Conservation (phyloP, 2,329 filamentous ascomycete species). For the Cladophialophora exuberans region DNA sequence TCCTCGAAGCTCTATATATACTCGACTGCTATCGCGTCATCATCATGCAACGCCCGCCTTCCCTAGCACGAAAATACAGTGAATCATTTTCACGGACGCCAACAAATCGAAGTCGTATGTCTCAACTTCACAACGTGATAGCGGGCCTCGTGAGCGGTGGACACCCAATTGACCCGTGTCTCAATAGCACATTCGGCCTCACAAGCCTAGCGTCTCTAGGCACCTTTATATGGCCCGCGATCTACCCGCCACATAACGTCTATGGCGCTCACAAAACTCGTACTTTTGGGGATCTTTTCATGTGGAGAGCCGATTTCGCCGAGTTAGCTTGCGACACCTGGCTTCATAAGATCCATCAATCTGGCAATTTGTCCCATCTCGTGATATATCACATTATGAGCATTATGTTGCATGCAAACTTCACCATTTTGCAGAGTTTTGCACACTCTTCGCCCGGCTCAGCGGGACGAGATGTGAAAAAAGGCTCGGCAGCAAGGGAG, state of each 20-base stretch:
- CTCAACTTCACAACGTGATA: neutral
- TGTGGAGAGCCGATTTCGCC: too few relatives aligned
- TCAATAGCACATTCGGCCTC: too few relatives aligned
- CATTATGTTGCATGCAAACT: conserved; percentile 20
- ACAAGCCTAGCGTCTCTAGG: too few relatives aligned
- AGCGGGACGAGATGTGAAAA: conserved; percentile 16
- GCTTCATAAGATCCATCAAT: conserved; percentile 4
- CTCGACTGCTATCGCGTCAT: conserved; percentile 21
- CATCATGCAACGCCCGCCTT: conserved; percentile 18
- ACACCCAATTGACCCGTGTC: too few relatives aligned
- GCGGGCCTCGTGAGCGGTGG: neutral
- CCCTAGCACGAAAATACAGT: conserved; percentile 4
- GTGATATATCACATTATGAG: conserved; percentile 21
- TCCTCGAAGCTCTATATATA: conserved; percentile 21
- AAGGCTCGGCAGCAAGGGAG: conserved; percentile 6
- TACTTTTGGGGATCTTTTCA: too few relatives aligned
- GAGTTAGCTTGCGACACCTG: conserved; percentile 18
- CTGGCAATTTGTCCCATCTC: neutral
- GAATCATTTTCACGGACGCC: conserved; percentile 1
- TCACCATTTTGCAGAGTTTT: conserved; percentile 19
- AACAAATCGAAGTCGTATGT: neutral
- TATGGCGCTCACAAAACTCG: too few relatives aligned
- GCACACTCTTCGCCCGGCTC: conserved; percentile 16
- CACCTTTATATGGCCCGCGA: too few relatives aligned
- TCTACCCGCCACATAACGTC: too few relatives aligned